A percentile compares a stretch with the other conserved stretches of the same genome.
Evolutionary conservation across 164 flowering plant genomes (phyloP).

Genomic region (Piper betle): DNA sequence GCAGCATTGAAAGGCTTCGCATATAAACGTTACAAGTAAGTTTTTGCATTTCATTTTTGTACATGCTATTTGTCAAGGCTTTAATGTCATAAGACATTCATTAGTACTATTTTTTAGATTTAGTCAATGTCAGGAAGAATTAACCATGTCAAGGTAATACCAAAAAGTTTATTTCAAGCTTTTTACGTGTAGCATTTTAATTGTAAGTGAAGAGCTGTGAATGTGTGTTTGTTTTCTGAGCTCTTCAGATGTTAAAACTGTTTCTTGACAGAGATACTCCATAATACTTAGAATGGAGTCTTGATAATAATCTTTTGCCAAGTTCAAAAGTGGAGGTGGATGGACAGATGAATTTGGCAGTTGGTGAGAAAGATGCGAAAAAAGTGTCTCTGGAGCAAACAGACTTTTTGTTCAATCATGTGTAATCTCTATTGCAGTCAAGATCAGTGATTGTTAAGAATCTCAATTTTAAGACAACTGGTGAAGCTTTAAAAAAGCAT

Average conservation of each 20-base stretch:
- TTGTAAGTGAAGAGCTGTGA: neutral
- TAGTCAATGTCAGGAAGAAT: too few species aligned
- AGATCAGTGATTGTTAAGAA: constrained; percentile 82
- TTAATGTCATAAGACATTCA: neutral
- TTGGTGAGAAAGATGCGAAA: constrained; percentile 51
- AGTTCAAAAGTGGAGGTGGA: constrained; percentile 17
- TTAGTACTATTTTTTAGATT: too few species aligned
- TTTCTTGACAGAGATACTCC: constrained; percentile 41
- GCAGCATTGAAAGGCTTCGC: constrained; percentile 71
- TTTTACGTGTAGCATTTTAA: too few species aligned
- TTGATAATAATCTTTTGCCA: constrained; percentile 45
- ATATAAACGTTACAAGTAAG: constrained; percentile 86
- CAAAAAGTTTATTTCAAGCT: too few species aligned
- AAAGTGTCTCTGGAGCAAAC: constrained; percentile 43
- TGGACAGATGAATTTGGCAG: constrained; percentile 14
- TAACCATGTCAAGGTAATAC: too few species aligned
- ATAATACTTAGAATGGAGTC: constrained; percentile 95
- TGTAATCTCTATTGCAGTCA: constrained; percentile 39
- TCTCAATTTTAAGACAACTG: constrained; percentile 75
- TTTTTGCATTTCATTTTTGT: neutral
- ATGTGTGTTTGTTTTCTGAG: neutral
- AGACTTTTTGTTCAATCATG: neutral
- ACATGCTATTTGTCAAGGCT: neutral
- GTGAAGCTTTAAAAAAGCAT: constrained; percentile 62
- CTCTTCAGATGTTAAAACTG: neutral